Evolutionary conservation across 164 flowering plant genomes (phyloP), one percentile per base, ranked within the genome.

Genomic region (Liquidambar formosana): DNA sequence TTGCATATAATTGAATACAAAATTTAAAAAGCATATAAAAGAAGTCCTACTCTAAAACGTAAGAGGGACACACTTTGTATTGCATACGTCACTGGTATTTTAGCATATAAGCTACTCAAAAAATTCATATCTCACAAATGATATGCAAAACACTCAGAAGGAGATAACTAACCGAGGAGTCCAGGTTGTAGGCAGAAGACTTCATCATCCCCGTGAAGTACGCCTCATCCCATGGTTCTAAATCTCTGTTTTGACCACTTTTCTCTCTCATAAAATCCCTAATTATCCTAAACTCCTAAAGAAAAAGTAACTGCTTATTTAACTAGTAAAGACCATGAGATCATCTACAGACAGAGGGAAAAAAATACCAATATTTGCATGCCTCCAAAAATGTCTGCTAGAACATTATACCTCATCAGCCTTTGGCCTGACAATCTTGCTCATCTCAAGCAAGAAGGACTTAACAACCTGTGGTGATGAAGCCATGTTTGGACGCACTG

Each of bases 211-310:
- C 79, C 27, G 95, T 85, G 72, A 82, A 91, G 77, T 93, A 91
- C 22, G 95, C 74, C 81, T 95, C 97, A 80, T 95, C 98, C 99
- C 99, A 95, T 57, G 98, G 93, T 79, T 93, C 96, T 63, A 93
- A 72, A 74, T 84, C 92, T 75, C 52, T 83, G 75, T 27, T 60
- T 66, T 82, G 65, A 56, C 88, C 84, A 78, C 72, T 76, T 53
- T 65, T 82, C 70, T 75, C 74, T 67, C 84, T 81, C 81, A 91
- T 95, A 69, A 88, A 89, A 53, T 84, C 70, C 67, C 82, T 70
- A 60, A 95, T 86, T 66, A 56, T 49, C 62, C 77, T 75, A 61
- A 91, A 87, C 80, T 95, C 99, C 99, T 95, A 78, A 14, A 68
- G 15, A 14, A 25, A 70, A 33, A 44, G 6, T 11, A 26, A 71